phyloP scores from a whole-genome alignment of 208 protist species.

The Leishmania amazonensis region DNA sequence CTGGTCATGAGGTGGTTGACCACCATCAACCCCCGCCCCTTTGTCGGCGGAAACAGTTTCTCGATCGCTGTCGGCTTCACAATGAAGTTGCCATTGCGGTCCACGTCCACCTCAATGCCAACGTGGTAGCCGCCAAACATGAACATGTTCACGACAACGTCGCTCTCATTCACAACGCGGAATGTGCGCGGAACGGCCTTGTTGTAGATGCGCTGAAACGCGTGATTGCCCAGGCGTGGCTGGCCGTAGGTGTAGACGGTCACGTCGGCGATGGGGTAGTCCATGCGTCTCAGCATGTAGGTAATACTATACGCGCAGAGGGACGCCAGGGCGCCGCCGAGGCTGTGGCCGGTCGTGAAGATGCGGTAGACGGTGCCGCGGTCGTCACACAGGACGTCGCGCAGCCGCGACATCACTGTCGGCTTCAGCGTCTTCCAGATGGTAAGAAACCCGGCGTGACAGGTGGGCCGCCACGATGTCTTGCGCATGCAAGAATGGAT shows the following conservation, averaged over 20 bases:
- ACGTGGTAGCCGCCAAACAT: constrained; percentile 79
- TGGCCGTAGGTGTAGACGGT: constrained; percentile 93
- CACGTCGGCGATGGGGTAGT: constrained; percentile 76
- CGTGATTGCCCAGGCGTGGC: constrained; percentile 82
- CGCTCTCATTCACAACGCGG: constrained; percentile 90
- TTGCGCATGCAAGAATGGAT: constrained; percentile 24
- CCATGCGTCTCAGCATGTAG: constrained; percentile 38
- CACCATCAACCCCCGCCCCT: constrained; percentile 59
- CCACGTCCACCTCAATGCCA: constrained; percentile 87
- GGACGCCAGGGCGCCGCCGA: constrained; percentile 87
- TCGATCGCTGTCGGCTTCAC: constrained; percentile 90
- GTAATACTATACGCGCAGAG: constrained; percentile 87
- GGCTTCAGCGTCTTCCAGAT: constrained; percentile 77
- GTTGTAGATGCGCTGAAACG: constrained; percentile 79
- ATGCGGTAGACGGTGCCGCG: constrained; percentile 67
- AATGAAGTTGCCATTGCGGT: constrained; percentile 91
- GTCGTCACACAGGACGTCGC: constrained; percentile 39
- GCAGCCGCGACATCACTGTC: constrained; percentile 54
- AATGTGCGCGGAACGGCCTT: constrained; percentile 82
- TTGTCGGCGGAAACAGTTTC: constrained; percentile 76
- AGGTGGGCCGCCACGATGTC: constrained; percentile 54
- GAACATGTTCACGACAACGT: constrained; percentile 67
- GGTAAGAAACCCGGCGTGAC: constrained; percentile 85
- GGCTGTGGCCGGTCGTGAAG: constrained; percentile 87
- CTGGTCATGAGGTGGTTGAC: constrained; percentile 76